Evolutionary conservation across 2,329 filamentous ascomycete species (phyloP), one percentile per base, ranked within the genome.

Genomic region (Venturiaceae sp.): DNA sequence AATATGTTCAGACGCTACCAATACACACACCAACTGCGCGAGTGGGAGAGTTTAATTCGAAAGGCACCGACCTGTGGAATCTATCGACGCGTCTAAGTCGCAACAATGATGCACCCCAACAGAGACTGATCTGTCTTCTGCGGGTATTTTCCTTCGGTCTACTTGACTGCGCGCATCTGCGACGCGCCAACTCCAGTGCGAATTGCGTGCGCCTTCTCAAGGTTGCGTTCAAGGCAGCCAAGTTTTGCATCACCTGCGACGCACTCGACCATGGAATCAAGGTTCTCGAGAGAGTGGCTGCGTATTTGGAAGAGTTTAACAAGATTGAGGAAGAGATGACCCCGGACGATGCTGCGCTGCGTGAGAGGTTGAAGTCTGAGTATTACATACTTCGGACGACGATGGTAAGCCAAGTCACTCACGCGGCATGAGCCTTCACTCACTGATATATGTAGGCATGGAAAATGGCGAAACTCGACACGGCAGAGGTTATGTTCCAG

Each of bases 401-500:
- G 33, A 69, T 94, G 70, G 90, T 90, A 72, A 69, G 78, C 63
- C 19, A 55, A 46, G 19, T 30, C 28, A 11, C 23, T 36, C 58
- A 34, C 14, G 21, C 46, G 28, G 3, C 14, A 44, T 21, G 53
- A 13, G 19, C 2, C 4, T 41, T 16, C n/a, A 57, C 32, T 33
- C 37, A 19, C 23, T 56, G 13, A 46, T 41, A n/a, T 8, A 34
- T 47, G 28, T 63, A 92, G 89, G 81, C 85, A 32, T 95, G 86
- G 84, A 83, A 84, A 64, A 85, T 91, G 66, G 78, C 82, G 41
- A 82, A 86, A 41, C 76, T 87, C 14, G 87, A 92, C 59, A 80
- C 91, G 53, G 88, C 89, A 30, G 89, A 95, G 58, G 83, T 90
- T 69, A 83, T 94, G 77, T 92, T 86, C 69, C 71, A 71, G 36